Evolutionary conservation across 2,329 filamentous ascomycete genomes (phyloP).

Genomic region (Penicillium sclerotiorum): DNA sequence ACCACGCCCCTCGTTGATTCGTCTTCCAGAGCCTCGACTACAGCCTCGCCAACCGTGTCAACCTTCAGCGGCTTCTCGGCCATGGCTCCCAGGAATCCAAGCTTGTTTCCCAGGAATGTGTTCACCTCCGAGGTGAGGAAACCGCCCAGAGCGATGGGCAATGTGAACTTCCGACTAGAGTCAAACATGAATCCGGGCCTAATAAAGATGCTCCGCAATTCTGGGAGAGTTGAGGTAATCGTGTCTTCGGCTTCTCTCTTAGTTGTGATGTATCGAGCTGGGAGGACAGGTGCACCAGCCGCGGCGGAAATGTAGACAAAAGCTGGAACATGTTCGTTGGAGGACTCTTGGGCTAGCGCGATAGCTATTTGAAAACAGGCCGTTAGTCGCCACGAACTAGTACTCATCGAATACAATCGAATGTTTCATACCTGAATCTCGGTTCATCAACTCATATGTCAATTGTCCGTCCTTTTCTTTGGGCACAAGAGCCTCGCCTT

Average conservation of each 20-base stretch:
- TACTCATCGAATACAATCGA: neutral
- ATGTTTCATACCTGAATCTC: slow-evolving; percentile 63
- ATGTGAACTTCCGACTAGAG: slow-evolving; percentile 73
- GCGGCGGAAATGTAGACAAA: slow-evolving; percentile 92
- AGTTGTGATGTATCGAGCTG: slow-evolving; percentile 81
- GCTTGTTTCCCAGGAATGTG: slow-evolving; percentile 70
- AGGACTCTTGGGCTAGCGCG: slow-evolving; percentile 76
- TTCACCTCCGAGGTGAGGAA: slow-evolving; percentile 78
- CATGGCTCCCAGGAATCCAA: slow-evolving; percentile 80
- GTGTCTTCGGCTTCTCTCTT: slow-evolving; percentile 86
- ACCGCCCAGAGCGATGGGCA: slow-evolving; percentile 79
- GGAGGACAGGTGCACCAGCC: slow-evolving; percentile 80
- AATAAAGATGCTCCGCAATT: slow-evolving; percentile 78
- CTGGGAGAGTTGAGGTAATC: slow-evolving; percentile 71
- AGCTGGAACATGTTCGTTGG: slow-evolving; percentile 62
- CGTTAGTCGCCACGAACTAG: slow-evolving; percentile 4
- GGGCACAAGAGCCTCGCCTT: slow-evolving; percentile 64
- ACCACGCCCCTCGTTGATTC: slow-evolving; percentile 72
- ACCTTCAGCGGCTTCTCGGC: slow-evolving; percentile 85
- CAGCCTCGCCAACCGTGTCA: slow-evolving; percentile 83
- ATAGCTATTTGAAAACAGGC: slow-evolving; percentile 60
- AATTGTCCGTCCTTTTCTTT: slow-evolving; percentile 73
- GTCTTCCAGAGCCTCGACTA: slow-evolving; percentile 83
- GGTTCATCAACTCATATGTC: slow-evolving; percentile 97
- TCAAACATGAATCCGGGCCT: slow-evolving; percentile 91